A percentile compares a stretch with the other conserved stretches of the same genome.
Evolutionary conservation across 2,329 filamentous ascomycete species (phyloP).

Genomic region (Clathrospora elynae): DNA sequence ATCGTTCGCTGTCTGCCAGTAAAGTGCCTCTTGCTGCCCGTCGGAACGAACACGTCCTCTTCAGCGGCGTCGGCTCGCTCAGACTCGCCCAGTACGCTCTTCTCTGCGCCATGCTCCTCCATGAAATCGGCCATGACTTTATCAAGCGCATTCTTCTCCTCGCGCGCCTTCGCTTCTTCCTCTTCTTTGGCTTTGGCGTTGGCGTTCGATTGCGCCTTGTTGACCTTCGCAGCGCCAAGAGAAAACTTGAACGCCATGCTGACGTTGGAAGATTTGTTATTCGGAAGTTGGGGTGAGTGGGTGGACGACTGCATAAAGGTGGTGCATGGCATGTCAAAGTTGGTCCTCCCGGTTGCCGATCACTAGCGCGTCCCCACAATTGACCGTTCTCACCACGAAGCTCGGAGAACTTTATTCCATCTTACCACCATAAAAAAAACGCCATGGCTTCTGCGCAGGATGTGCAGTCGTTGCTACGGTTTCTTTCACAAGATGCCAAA

Average conservation of each 20-base stretch:
- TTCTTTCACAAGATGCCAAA: constrained; percentile 63
- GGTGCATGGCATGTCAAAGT: too few relatives aligned
- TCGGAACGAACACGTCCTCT: constrained; percentile 37
- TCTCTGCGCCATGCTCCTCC: constrained; percentile 36
- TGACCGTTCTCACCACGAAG: background rate
- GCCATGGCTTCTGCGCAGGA: constrained; percentile 45
- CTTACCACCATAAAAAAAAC: background rate
- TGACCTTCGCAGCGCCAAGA: constrained; percentile 29
- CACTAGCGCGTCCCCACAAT: constrained; percentile 21
- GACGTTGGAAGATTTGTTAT: background rate
- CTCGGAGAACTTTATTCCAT: constrained; percentile 10
- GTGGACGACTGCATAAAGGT: constrained; percentile 1
- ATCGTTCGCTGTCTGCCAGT: constrained; percentile 35
- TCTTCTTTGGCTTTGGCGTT: constrained; percentile 40
- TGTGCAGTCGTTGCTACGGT: constrained; percentile 59
- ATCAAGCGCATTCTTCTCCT: constrained; percentile 39
- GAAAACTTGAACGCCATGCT: constrained; percentile 42
- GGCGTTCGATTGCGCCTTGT: constrained; percentile 31
- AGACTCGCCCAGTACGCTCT: constrained; percentile 30
- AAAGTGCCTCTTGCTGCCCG: constrained; percentile 39
- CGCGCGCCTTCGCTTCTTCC: constrained; percentile 38
- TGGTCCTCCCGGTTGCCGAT: constrained; percentile 15
- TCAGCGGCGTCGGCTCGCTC: constrained; percentile 28
- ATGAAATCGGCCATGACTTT: constrained; percentile 41
- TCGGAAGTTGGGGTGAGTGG: background rate